phyloP scores from a whole-genome alignment of 73 alveolate species.

The Paramecium primaurelia region DNA sequence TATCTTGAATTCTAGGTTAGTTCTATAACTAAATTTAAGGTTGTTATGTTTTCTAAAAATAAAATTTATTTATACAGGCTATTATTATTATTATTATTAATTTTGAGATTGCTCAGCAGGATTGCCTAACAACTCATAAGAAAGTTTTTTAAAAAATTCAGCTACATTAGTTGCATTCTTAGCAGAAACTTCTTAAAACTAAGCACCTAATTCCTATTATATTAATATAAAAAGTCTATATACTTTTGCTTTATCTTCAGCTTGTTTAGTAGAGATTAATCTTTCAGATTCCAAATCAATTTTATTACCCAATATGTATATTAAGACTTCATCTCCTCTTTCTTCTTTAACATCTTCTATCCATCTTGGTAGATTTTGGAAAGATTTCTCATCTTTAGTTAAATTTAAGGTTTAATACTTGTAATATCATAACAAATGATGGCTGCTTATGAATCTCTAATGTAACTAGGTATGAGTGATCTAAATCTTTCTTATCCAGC shows the following conservation, averaged over 20 bases:
- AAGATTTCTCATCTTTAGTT: conserved; percentile 41
- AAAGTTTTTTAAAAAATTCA: background rate
- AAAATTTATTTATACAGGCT: background rate
- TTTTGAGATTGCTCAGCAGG: background rate
- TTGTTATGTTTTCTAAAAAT: background rate
- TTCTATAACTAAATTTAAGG: background rate
- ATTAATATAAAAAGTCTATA: background rate
- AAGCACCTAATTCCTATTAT: background rate
- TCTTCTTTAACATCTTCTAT: conserved; percentile 49
- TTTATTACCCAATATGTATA: conserved; percentile 52
- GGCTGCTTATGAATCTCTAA: conserved; percentile 77
- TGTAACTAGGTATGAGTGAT: conserved; percentile 73
- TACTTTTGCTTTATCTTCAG: background rate
- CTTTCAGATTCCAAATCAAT: conserved; percentile 33
- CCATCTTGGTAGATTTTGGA: conserved; percentile 30
- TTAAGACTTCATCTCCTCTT: conserved; percentile 45
- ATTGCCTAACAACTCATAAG: background rate
- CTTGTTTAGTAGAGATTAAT: background rate
- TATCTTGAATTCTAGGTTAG: background rate
- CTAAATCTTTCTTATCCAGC: conserved; percentile 83
- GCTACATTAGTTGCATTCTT: background rate
- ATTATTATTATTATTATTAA: background rate
- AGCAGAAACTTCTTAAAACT: conserved; percentile 42
- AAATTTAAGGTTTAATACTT: background rate
- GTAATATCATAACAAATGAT: conserved; percentile 75